phyloP scores from a whole-genome alignment of 345 rosid species.

The Litchi chinensis region DNA sequence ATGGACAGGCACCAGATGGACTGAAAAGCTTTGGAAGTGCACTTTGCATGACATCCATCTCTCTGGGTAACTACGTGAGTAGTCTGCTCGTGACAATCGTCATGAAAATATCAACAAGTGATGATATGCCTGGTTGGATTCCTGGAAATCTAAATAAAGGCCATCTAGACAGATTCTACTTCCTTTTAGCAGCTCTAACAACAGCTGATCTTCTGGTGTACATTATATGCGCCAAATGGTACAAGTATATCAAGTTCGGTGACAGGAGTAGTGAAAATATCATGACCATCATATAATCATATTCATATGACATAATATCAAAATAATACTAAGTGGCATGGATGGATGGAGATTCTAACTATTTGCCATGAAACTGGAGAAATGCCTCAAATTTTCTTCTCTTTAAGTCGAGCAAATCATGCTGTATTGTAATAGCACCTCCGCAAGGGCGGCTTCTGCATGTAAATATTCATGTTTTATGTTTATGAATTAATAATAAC shows the following conservation, averaged over 20 bases:
- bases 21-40: constrained; percentile 98
- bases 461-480: neutral
- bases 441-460: neutral
- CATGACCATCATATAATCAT: neutral
- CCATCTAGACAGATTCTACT: constrained; percentile 85
- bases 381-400: constrained; percentile 3
- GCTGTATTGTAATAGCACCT: neutral
- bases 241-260: constrained; percentile 63
- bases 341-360: neutral
- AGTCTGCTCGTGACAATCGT: constrained; percentile 78
- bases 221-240: constrained; percentile 72
- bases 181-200: constrained; percentile 83
- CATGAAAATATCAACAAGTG: constrained; percentile 72
- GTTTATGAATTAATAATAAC: neutral
- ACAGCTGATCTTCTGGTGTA: constrained; percentile 66
- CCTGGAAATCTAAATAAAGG: constrained; percentile 88
- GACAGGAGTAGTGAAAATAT: constrained; percentile 28
- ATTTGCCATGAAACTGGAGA: constrained; percentile 27
- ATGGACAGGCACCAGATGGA: constrained; percentile 88
- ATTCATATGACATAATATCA: neutral
- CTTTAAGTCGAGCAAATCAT: constrained; percentile 13
- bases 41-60: constrained; percentile 93
- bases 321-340: too few species aligned
- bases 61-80: constrained; percentile 92
- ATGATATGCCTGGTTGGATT: constrained; percentile 89